Conservation (phyloP, 352 stramenopile species). For the Phytophthora colocasiae region DNA sequence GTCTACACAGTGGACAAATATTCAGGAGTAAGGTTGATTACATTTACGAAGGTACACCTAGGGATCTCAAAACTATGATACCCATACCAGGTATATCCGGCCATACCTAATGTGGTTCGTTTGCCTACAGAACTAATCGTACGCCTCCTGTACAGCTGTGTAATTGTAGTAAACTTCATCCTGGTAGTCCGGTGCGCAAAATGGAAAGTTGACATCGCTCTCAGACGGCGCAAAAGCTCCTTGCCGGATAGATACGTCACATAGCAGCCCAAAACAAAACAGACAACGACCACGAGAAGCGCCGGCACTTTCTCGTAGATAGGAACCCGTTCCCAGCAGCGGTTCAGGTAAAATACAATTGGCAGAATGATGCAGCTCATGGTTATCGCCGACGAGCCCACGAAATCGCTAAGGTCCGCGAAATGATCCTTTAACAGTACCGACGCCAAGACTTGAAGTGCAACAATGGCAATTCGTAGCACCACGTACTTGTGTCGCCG, state of each 20-base stretch:
- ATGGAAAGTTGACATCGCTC: constrained; percentile 35
- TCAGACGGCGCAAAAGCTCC: constrained; percentile 26
- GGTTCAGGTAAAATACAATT: constrained; percentile 43
- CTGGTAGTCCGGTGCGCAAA: constrained; percentile 35
- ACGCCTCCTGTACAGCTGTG: constrained; percentile 17
- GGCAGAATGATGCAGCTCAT: constrained; percentile 52
- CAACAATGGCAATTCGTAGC: constrained; percentile 29
- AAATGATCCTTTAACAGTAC: constrained; percentile 49
- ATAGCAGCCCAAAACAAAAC: constrained; percentile 36
- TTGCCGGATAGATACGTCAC: constrained; percentile 35
- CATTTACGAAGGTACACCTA: too few relatives aligned
- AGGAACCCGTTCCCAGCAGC: constrained; percentile 27
- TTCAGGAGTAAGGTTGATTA: too few relatives aligned
- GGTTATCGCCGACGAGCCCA: constrained; percentile 46
- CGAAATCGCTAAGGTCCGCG: constrained; percentile 42
- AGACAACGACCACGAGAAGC: constrained; percentile 27
- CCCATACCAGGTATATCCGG: not conserved
- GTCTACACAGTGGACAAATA: too few relatives aligned
- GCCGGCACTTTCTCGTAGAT: constrained; percentile 39
- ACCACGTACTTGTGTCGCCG: too few relatives aligned
- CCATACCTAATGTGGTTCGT: too few relatives aligned
- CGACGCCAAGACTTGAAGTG: constrained; percentile 36
- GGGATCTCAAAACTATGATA: not conserved
- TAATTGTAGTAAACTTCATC: constrained; percentile 38
- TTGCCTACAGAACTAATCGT: too few relatives aligned